Conservation (phyloP, 768 basidiomycete genomes). For the Mycena polygramma region DNA sequence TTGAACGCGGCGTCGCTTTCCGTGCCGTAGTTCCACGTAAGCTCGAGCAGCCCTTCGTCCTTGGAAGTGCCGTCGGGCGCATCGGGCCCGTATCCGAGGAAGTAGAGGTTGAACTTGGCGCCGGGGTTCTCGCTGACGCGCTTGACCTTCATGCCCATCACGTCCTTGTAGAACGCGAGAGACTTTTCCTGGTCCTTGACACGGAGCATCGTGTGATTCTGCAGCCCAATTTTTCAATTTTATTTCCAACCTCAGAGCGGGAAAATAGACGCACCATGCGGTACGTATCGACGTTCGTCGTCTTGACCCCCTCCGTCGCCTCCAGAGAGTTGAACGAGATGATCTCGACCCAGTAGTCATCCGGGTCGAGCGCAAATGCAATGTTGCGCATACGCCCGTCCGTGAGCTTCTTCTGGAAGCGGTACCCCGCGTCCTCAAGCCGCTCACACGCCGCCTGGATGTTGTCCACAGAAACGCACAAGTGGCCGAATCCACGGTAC, state of each 20-base stretch:
- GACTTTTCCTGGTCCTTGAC: conserved; percentile 89
- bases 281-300: conserved; percentile 26
- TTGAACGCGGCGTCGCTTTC: conserved; percentile 83
- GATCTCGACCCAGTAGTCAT: conserved; percentile 64
- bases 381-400: conserved; percentile 91
- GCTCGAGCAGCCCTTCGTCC: conserved; percentile 73
- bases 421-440: conserved; percentile 83
- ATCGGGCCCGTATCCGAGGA: conserved; percentile 75
- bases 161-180: conserved; percentile 82
- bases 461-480: conserved; percentile 87
- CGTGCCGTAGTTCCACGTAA: conserved; percentile 92
- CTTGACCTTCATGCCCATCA: conserved; percentile 81
- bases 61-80: conserved; percentile 54
- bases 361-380: conserved; percentile 89
- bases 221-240: neutral
- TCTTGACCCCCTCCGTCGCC: conserved; percentile 7
- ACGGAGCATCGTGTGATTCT: conserved; percentile 94
- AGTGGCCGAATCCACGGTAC: conserved; percentile 87
- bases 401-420: conserved; percentile 87
- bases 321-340: conserved; percentile 37
- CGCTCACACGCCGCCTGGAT: conserved; percentile 86
- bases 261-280: conserved; percentile 17
- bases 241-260: neutral
- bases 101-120: conserved; percentile 82
- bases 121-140: conserved; percentile 52